Evolutionary conservation across 805 yeast genomes (phyloP).

Genomic region (Kuraishia cidri): DNA sequence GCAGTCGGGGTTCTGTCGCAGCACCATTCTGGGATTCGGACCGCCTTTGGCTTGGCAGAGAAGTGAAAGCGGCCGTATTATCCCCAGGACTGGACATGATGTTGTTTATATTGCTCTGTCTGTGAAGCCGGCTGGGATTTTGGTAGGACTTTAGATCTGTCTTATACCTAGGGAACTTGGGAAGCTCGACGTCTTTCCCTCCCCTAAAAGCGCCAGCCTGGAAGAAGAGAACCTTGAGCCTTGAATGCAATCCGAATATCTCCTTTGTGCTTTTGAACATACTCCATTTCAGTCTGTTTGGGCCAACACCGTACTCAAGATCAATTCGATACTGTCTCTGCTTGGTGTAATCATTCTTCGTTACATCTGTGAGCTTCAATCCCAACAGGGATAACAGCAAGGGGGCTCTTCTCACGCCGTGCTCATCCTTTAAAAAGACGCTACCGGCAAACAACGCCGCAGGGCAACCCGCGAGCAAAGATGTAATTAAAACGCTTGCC

Average conservation of each 20-base stretch:
- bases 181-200: conserved; percentile 19
- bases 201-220: conserved; percentile 23
- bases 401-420: conserved; percentile 74
- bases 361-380: conserved; percentile 46
- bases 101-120: too few relatives aligned
- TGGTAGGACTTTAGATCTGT: conserved; percentile 7
- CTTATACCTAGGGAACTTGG: conserved; percentile 26
- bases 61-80: too few relatives aligned
- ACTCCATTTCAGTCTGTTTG: conserved; percentile 71
- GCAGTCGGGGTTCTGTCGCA: too few relatives aligned
- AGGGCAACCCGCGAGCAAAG: conserved; percentile 61
- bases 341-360: conserved; percentile 27
- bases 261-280: conserved; percentile 68
- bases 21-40: not conserved
- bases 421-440: conserved; percentile 67
- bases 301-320: conserved; percentile 86
- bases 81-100: too few relatives aligned
- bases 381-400: conserved; percentile 67
- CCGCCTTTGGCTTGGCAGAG: too few relatives aligned
- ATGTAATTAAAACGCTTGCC: conserved; percentile 27
- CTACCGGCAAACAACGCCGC: conserved; percentile 71
- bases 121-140: too few relatives aligned
- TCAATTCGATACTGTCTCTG: conserved; percentile 51
- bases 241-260: conserved; percentile 60
- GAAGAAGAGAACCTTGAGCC: conserved; percentile 46